Evolutionary conservation across 2,329 filamentous ascomycete species (phyloP).

Genomic region (Sphaerostilbella broomeana): DNA sequence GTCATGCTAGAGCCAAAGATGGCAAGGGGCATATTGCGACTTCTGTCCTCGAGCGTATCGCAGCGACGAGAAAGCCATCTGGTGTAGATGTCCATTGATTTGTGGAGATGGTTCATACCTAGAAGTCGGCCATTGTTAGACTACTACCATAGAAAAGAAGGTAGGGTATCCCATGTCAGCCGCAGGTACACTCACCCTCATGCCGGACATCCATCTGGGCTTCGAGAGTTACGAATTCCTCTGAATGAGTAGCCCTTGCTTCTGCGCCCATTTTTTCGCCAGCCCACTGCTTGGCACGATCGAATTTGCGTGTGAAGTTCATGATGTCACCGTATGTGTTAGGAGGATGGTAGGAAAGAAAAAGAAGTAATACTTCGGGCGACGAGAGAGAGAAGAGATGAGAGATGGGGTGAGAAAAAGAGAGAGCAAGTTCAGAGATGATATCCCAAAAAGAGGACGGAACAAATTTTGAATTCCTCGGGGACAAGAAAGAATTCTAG

Average conservation of each 20-base stretch:
- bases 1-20: slow-evolving; percentile 83
- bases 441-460: too few species aligned
- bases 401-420: not conserved
- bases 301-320: slow-evolving; percentile 75
- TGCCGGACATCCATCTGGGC: slow-evolving; percentile 83
- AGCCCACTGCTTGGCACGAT: slow-evolving; percentile 95
- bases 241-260: slow-evolving; percentile 76
- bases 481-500: too few species aligned
- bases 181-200: slow-evolving; percentile 59
- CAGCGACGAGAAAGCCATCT: slow-evolving; percentile 81
- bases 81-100: slow-evolving; percentile 76
- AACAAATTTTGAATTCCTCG: too few species aligned
- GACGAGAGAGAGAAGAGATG: not conserved
- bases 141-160: not conserved
- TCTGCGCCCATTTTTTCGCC: slow-evolving; percentile 94
- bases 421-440: too few species aligned
- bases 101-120: slow-evolving; percentile 89
- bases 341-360: not conserved
- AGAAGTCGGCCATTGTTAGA: not conserved
- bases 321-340: slow-evolving; percentile 28
- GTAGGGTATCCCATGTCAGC: too few species aligned
- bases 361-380: not conserved
- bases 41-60: slow-evolving; percentile 74
- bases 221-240: slow-evolving; percentile 88
- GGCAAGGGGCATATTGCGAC: slow-evolving; percentile 74